Conservation (phyloP, 73 alveolate genomes). For the Paramecium sonneborni region DNA sequence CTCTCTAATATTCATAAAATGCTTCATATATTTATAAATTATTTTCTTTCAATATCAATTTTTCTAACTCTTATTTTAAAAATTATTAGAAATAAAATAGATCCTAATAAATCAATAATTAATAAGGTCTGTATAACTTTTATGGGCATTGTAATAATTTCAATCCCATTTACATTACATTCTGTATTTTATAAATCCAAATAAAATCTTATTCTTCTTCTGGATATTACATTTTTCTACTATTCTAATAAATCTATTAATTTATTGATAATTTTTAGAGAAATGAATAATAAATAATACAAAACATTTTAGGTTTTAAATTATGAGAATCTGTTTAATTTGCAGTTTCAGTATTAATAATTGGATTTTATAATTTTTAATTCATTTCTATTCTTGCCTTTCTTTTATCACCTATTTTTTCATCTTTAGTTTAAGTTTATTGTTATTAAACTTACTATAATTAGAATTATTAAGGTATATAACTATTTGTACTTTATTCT, state of each 20-base stretch:
- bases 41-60: neutral
- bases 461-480: neutral
- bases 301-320: slow-evolving; percentile 13
- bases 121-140: neutral
- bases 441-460: neutral
- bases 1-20: neutral
- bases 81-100: neutral
- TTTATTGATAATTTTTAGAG: neutral
- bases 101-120: slow-evolving; percentile 8
- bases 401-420: neutral
- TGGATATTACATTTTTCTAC: neutral
- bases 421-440: neutral
- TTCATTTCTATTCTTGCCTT: slow-evolving; percentile 47
- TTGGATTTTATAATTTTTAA: neutral
- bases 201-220: neutral
- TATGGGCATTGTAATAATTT: slow-evolving; percentile 21
- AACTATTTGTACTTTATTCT: slow-evolving; percentile 1
- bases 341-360: neutral
- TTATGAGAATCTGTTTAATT: neutral
- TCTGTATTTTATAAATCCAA: slow-evolving; percentile 20
- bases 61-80: neutral
- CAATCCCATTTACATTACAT: slow-evolving; percentile 25
- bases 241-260: neutral
- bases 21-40: neutral
- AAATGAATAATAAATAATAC: slow-evolving; percentile 35